Conservation (phyloP, 257 asterid species). For the Coffea eugenioides region DNA sequence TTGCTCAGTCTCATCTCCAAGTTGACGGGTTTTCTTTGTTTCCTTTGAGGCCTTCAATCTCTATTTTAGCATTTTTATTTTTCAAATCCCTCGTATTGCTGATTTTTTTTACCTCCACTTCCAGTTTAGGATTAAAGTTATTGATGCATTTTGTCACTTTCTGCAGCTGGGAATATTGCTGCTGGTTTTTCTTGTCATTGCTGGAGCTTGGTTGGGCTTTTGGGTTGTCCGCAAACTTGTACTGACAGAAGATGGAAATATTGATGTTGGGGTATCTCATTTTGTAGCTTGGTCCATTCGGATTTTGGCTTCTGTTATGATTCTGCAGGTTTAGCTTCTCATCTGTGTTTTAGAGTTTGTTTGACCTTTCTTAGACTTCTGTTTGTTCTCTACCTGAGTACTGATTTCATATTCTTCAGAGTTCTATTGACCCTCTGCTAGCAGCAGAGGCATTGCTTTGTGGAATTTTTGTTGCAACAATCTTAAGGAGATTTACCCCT, state of each 20-base stretch:
- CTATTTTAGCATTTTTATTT: neutral
- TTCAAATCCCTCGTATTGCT: neutral
- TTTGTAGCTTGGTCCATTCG: conserved; percentile 80
- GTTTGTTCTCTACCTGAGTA: neutral
- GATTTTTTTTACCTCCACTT: neutral
- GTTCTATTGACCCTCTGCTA: conserved; percentile 71
- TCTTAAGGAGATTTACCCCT: conserved; percentile 38
- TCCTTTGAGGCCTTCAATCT: neutral
- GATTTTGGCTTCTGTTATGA: conserved; percentile 62
- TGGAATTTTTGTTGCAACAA: conserved; percentile 51
- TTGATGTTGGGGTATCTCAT: conserved; percentile 66
- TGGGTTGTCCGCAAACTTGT: conserved; percentile 90
- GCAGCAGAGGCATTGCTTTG: conserved; percentile 64
- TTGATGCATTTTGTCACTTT: conserved; percentile 16
- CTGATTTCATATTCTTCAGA: conserved; percentile 39
- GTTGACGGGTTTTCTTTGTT: neutral
- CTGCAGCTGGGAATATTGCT: conserved; percentile 65
- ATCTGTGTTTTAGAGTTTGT: neutral
- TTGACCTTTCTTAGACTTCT: neutral
- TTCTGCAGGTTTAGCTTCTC: conserved; percentile 68
- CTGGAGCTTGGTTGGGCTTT: conserved; percentile 94
- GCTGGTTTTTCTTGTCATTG: conserved; percentile 59
- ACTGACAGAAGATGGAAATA: conserved; percentile 69
- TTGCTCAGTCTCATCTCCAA: neutral
- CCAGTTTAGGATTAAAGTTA: neutral